phyloP scores from a whole-genome alignment of 177 flowering plant species.

The Telopea speciosissima region DNA sequence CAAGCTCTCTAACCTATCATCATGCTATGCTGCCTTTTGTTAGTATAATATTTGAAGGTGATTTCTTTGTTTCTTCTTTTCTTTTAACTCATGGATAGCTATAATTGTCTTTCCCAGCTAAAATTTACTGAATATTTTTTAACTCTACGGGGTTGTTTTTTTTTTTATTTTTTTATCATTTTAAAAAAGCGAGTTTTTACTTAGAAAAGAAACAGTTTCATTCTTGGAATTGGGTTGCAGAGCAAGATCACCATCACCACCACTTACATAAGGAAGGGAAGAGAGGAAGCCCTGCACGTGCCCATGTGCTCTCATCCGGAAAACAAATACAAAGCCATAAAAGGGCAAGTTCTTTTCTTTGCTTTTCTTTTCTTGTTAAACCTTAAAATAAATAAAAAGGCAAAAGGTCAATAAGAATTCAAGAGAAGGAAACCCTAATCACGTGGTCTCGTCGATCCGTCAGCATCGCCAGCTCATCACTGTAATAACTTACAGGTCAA shows the following conservation, averaged over 20 bases:
- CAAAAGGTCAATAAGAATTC: background rate
- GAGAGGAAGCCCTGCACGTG: slow-evolving; percentile 1
- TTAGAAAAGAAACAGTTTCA: background rate
- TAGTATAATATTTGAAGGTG: no score
- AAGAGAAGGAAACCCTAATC: no score
- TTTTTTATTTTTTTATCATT: background rate
- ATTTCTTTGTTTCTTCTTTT: no score
- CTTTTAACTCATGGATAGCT: no score
- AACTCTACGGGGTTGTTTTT: no score
- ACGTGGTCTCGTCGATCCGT: slow-evolving; percentile 12
- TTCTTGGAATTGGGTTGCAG: background rate
- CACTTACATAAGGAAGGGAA: background rate
- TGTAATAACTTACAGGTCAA: slow-evolving; percentile 13
- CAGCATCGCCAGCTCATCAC: slow-evolving; percentile 21
- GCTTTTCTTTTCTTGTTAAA: no score
- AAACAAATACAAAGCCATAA: background rate
- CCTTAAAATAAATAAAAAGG: no score
- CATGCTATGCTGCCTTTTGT: no score
- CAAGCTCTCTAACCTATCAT: no score
- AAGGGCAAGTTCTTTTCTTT: background rate
- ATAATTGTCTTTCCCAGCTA: no score
- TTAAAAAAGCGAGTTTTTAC: background rate
- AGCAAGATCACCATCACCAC: no score
- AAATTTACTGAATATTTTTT: background rate
- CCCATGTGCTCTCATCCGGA: slow-evolving; percentile 6